Conservation (phyloP, 2,329 filamentous ascomycete genomes). For the Monilinia fructicola region DNA sequence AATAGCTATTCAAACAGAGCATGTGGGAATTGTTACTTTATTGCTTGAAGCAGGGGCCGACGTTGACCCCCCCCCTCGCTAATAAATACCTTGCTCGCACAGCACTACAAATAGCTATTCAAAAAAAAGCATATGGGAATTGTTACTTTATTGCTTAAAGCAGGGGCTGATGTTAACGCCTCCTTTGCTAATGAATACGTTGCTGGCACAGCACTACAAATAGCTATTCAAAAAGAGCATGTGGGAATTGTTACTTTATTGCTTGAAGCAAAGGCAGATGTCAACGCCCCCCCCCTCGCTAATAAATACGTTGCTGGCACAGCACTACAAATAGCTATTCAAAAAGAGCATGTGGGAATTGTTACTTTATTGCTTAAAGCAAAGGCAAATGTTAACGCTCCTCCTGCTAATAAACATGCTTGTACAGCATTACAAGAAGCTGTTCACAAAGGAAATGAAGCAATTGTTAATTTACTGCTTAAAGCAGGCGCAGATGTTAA, state of each 20-base stretch:
- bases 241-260: neutral
- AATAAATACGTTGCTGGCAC: constrained; percentile 25
- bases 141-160: neutral
- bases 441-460: constrained; percentile 12
- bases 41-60: constrained; percentile 40
- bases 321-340: constrained; percentile 38
- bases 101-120: constrained; percentile 38
- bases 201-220: constrained; percentile 40
- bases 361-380: neutral
- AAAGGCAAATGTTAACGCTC: constrained; percentile 43
- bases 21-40: neutral
- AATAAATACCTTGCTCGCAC: constrained; percentile 25
- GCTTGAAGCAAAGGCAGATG: constrained; percentile 40
- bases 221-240: constrained; percentile 3
- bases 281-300: constrained; percentile 37
- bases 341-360: neutral
- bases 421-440: constrained; percentile 40
- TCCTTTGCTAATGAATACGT: constrained; percentile 12
- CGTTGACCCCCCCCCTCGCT: constrained; percentile 36
- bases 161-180: constrained; percentile 43
- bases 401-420: too few species aligned
- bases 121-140: constrained; percentile 1
- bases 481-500: constrained; percentile 42
- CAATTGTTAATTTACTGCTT: neutral
- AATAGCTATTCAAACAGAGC: constrained; percentile 26